Evolutionary conservation across 345 rosid genomes (phyloP).

Genomic region (Gossypium ekmanianum): DNA sequence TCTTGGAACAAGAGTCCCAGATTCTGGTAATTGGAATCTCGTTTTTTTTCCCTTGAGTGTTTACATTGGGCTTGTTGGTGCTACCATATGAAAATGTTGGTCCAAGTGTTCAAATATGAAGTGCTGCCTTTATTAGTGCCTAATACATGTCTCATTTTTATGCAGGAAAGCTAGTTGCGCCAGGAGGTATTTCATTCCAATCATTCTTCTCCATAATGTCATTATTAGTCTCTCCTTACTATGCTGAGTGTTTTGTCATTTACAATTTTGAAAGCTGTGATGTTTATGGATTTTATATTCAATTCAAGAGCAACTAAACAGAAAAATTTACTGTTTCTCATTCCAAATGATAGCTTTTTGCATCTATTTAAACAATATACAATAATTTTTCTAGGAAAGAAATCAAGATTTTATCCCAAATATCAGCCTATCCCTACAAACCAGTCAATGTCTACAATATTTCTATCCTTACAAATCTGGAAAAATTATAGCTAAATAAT

Average conservation of each 20-base stretch:
- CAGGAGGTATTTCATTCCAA: constrained; percentile 60
- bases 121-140: constrained; percentile 10
- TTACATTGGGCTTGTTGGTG: background rate
- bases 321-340: background rate
- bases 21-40: background rate
- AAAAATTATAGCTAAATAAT: too few relatives aligned
- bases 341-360: too few relatives aligned
- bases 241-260: background rate
- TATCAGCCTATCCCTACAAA: too few relatives aligned
- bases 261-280: background rate
- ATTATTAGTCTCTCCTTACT: constrained; percentile 15
- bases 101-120: background rate
- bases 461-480: too few relatives aligned
- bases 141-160: constrained; percentile 26
- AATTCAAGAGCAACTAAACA: background rate
- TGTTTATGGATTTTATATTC: background rate
- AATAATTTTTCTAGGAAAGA: too few relatives aligned
- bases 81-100: background rate
- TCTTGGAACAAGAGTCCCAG: background rate
- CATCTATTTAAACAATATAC: too few relatives aligned
- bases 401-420: too few relatives aligned
- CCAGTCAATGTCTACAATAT: too few relatives aligned
- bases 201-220: constrained; percentile 1
- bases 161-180: constrained; percentile 86
- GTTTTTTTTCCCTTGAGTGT: background rate